Evolutionary conservation across 108 stramenopile genomes (phyloP).

Genomic region (Parietichytrium sp.): DNA sequence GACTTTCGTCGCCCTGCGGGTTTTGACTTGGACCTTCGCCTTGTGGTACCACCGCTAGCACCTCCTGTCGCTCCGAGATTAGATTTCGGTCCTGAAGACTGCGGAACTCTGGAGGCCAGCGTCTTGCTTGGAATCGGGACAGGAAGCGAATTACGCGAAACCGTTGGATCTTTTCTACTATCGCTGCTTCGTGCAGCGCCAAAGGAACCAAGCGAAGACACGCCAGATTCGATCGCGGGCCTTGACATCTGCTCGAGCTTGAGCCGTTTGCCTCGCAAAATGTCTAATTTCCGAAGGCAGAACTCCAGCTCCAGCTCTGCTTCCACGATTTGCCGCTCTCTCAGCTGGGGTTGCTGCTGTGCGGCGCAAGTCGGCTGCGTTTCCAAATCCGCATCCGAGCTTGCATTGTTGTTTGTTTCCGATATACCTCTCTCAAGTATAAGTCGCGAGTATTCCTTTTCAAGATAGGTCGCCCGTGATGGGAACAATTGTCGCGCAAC

Average conservation of each 20-base stretch:
- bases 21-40: too few species aligned
- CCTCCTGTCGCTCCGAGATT: too few species aligned
- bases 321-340: conserved; percentile 18
- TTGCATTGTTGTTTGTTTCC: not conserved
- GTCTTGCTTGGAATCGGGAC: too few species aligned
- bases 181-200: too few species aligned
- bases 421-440: not conserved
- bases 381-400: not conserved
- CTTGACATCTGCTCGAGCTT: not conserved
- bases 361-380: not conserved
- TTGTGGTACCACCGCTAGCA: too few species aligned
- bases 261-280: not conserved
- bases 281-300: not conserved
- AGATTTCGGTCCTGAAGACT: too few species aligned
- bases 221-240: too few species aligned
- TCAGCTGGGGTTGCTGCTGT: not conserved
- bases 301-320: conserved; percentile 30
- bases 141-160: too few species aligned
- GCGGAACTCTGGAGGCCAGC: too few species aligned
- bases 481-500: not conserved
- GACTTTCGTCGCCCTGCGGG: too few species aligned
- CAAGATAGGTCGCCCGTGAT: not conserved
- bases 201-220: too few species aligned
- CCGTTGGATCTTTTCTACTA: too few species aligned
- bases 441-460: not conserved